A percentile compares a stretch with the other conserved stretches of the same genome.
These are phyloP conservation scores for Luzula sylvatica DNA, from an alignment of 176 grass and related monocot genomes.

Conservation along the genomic window DNA sequence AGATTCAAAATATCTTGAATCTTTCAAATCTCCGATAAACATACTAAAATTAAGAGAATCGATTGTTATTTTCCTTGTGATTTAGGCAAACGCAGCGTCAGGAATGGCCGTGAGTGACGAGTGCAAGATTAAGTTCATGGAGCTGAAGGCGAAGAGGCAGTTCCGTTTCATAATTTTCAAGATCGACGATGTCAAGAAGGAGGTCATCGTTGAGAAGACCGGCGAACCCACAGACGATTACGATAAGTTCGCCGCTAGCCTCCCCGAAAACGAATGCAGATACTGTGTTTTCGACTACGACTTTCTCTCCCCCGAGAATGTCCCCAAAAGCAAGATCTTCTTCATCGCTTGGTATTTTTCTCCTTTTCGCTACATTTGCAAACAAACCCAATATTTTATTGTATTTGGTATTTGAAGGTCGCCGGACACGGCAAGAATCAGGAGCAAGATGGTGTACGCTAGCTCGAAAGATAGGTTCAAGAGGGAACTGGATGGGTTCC, in stretches of 20 bases:
- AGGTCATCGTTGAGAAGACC: slow-evolving; percentile 55
- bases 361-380: background rate
- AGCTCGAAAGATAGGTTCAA: slow-evolving; percentile 64
- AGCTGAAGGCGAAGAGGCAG: slow-evolving; percentile 74
- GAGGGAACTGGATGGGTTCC: slow-evolving; percentile 53
- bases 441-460: slow-evolving; percentile 85
- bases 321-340: slow-evolving; percentile 88
- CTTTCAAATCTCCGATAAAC: no score
- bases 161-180: slow-evolving; percentile 64
- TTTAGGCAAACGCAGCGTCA: slow-evolving; percentile 55
- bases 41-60: background rate
- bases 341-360: slow-evolving; percentile 63
- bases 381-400: no score
- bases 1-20: no score
- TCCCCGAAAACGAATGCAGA: slow-evolving; percentile 64
- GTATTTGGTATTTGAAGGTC: slow-evolving; percentile 36
- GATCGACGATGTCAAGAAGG: slow-evolving; percentile 51
- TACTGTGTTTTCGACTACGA: slow-evolving; percentile 73
- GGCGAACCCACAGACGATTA: slow-evolving; percentile 39
- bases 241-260: slow-evolving; percentile 43
- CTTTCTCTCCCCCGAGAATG: slow-evolving; percentile 59
- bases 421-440: slow-evolving; percentile 42
- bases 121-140: slow-evolving; percentile 59
- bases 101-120: slow-evolving; percentile 65
- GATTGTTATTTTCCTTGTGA: background rate